phyloP scores from a whole-genome alignment of 768 basidiomycete genomes.

The Lentinula edodes region DNA sequence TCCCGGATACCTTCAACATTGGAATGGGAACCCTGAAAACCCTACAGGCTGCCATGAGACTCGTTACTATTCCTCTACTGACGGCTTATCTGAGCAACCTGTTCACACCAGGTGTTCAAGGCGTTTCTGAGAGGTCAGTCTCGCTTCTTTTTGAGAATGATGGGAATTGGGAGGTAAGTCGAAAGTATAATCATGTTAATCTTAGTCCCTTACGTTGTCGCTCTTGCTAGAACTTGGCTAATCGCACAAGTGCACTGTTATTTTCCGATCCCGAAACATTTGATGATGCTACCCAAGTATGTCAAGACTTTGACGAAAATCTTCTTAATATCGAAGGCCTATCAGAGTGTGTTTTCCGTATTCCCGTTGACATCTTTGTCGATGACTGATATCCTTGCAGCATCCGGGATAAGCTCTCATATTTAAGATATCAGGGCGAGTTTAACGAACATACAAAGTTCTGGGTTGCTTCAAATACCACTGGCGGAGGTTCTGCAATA shows the following conservation, averaged over 20 bases:
- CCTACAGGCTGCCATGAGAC: background rate
- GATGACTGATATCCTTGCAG: background rate
- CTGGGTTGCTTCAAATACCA: slow-evolving; percentile 5
- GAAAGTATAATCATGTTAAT: background rate
- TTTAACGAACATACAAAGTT: background rate
- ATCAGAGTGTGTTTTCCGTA: background rate
- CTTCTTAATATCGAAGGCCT: background rate
- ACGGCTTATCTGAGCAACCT: background rate
- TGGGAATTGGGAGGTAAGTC: slow-evolving; percentile 12
- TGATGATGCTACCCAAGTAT: slow-evolving; percentile 7
- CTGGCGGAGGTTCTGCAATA: background rate
- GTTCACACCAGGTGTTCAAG: background rate
- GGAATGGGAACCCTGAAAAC: background rate
- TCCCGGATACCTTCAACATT: background rate
- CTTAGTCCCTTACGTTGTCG: too few relatives aligned
- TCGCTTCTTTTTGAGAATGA: slow-evolving; percentile 14
- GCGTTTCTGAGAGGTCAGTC: background rate
- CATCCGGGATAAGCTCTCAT: background rate
- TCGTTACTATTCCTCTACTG: background rate
- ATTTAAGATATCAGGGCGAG: background rate
- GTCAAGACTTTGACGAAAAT: slow-evolving; percentile 11
- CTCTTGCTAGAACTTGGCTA: slow-evolving; percentile 7
- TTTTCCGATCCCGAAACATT: slow-evolving; percentile 9
- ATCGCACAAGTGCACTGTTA: slow-evolving; percentile 12
- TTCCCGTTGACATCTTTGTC: background rate